Evolutionary conservation across 768 basidiomycete genomes (phyloP).

Genomic region (Lenzites betulinus): DNA sequence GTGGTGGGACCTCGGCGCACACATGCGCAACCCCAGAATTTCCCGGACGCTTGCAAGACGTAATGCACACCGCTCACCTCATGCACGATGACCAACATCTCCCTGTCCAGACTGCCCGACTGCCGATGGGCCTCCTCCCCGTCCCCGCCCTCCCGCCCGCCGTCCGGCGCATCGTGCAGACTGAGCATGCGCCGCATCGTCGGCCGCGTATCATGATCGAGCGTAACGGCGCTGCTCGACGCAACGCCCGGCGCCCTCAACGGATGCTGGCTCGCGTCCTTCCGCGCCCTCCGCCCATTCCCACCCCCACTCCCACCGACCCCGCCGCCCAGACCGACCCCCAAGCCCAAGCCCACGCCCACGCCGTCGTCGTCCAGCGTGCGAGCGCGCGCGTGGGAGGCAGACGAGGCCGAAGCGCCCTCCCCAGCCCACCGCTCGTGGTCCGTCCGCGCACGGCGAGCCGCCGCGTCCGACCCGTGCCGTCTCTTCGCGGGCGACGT

Average conservation of each 20-base stretch:
- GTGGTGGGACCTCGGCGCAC: background rate
- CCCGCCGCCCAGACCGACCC: too few species aligned
- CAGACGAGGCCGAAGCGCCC: too few species aligned
- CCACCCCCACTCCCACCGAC: too few species aligned
- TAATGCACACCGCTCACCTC: conserved; percentile 44
- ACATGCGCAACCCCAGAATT: background rate
- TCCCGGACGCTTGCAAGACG: background rate
- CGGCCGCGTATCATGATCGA: conserved; percentile 22
- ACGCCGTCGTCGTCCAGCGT: conserved; percentile 29
- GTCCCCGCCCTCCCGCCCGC: background rate
- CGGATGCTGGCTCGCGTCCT: conserved; percentile 24
- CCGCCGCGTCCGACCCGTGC: conserved; percentile 32
- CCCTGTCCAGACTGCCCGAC: conserved; percentile 28
- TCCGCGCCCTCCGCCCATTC: background rate
- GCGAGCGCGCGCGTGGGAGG: conserved; percentile 27
- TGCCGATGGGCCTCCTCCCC: background rate
- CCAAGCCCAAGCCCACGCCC: too few species aligned
- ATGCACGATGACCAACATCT: conserved; percentile 62
- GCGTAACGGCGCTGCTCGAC: conserved; percentile 12
- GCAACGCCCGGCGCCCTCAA: conserved; percentile 9
- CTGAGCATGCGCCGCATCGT: conserved; percentile 28
- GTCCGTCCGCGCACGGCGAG: conserved; percentile 23
- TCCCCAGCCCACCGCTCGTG: conserved; percentile 22
- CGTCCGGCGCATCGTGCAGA: conserved; percentile 2
- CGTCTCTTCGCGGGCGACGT: conserved; percentile 27